A percentile compares a stretch with the other conserved stretches of the same genome.
phyloP scores from a whole-genome alignment of 129 eudicot genomes.

The Tanacetum coccineum region DNA sequence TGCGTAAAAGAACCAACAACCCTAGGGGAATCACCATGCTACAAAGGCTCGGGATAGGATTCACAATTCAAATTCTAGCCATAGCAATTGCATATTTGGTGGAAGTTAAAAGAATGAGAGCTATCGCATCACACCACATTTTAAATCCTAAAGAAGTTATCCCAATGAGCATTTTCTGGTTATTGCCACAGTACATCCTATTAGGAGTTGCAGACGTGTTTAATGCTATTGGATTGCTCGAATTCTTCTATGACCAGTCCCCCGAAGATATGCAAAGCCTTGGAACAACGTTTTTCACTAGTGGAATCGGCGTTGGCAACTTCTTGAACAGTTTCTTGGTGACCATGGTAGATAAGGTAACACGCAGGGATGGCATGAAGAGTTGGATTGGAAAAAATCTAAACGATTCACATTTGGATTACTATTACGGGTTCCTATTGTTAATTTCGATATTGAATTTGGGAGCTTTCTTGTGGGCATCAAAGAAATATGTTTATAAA shows the following conservation, averaged over 20 bases:
- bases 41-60: slow-evolving; percentile 77
- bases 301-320: slow-evolving; percentile 83
- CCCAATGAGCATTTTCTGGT: slow-evolving; percentile 69
- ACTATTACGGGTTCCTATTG: slow-evolving; percentile 69
- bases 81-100: slow-evolving; percentile 60
- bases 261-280: slow-evolving; percentile 94
- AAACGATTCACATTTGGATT: slow-evolving; percentile 77
- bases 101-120: slow-evolving; percentile 57
- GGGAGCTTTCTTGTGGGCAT: slow-evolving; percentile 54
- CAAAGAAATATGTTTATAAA: slow-evolving; percentile 69
- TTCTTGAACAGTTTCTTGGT: slow-evolving; percentile 78
- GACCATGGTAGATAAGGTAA: slow-evolving; percentile 68
- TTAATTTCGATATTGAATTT: slow-evolving; percentile 55
- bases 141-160: slow-evolving; percentile 38
- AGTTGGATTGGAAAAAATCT: slow-evolving; percentile 88
- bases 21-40: slow-evolving; percentile 89
- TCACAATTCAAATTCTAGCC: slow-evolving; percentile 63
- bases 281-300: slow-evolving; percentile 84
- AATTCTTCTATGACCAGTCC: slow-evolving; percentile 91
- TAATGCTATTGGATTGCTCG: slow-evolving; percentile 72
- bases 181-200: slow-evolving; percentile 74
- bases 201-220: slow-evolving; percentile 86
- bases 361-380: slow-evolving; percentile 50
- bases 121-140: slow-evolving; percentile 35
- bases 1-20: slow-evolving; percentile 64